A percentile compares a stretch with the other conserved stretches of the same genome.
Conservation (phyloP, 148 eudicot genomes). For the Rhododendron williamsianum region DNA sequence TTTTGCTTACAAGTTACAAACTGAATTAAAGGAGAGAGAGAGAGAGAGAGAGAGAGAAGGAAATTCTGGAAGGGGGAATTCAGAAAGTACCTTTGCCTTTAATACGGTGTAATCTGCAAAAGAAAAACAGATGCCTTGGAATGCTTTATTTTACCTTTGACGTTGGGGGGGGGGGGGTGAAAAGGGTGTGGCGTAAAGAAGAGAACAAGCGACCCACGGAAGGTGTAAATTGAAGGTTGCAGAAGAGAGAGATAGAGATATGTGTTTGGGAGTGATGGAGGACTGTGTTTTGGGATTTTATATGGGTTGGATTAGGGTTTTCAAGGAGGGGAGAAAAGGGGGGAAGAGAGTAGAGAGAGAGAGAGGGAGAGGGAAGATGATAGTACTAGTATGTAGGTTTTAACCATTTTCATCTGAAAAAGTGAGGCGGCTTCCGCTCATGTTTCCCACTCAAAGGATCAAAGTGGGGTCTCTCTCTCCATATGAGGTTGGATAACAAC, state of each 20-base stretch:
- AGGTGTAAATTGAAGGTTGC: constrained; percentile 2
- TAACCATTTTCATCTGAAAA: constrained; percentile 9
- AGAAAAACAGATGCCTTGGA: not conserved
- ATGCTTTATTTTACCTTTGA: not conserved
- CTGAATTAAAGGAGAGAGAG: not conserved
- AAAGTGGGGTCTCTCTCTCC: constrained; percentile 25
- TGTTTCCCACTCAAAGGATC: constrained; percentile 27
- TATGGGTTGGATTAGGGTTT: constrained; percentile 33
- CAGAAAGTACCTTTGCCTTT: constrained; percentile 16
- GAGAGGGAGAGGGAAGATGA: constrained; percentile 1
- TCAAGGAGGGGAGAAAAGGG: not conserved
- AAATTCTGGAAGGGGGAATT: constrained; percentile 1
- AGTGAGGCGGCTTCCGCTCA: constrained; percentile 27
- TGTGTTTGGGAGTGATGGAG: not conserved
- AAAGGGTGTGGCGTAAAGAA: constrained; percentile 2
- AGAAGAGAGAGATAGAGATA: constrained; percentile 5
- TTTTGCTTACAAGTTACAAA: constrained; percentile 15
- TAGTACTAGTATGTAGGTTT: not conserved
- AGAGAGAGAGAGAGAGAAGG: constrained; percentile 8
- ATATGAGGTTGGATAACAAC: constrained; percentile 3
- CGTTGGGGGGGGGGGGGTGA: not conserved
- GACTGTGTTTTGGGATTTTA: not conserved
- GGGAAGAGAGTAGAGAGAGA: not conserved
- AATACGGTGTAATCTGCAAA: constrained; percentile 3
- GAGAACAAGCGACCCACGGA: not conserved